A percentile compares a stretch with the other conserved stretches of the same genome.
These are phyloP conservation scores for Talaromyces atroroseus DNA, from an alignment of 2,329 filamentous ascomycete species.

Conservation along the genomic window DNA sequence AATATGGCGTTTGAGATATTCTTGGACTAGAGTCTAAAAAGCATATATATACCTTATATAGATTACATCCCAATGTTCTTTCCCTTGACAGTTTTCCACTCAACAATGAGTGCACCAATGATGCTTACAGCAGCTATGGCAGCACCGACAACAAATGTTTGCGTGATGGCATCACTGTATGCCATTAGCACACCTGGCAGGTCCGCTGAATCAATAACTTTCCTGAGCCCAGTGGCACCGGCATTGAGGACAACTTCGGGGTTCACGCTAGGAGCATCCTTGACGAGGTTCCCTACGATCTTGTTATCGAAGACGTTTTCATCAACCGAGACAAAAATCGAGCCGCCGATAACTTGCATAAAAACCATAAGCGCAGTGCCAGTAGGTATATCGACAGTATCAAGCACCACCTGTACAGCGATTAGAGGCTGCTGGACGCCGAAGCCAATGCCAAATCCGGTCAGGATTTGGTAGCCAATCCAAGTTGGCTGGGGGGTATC, in stretches of 20 bases:
- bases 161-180: conserved; percentile 6
- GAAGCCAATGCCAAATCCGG: conserved; percentile 18
- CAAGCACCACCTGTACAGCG: conserved; percentile 20
- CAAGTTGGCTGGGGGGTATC: conserved; percentile 17
- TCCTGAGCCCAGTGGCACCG: conserved; percentile 1
- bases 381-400: conserved; percentile 22
- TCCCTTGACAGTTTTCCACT: conserved; percentile 12
- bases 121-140: conserved; percentile 4
- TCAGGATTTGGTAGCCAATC: conserved; percentile 23
- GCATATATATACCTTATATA: not conserved
- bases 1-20: no score
- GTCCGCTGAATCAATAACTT: not conserved
- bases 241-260: not conserved
- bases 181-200: not conserved
- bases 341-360: conserved; percentile 19
- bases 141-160: conserved; percentile 3
- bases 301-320: conserved; percentile 20
- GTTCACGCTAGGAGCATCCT: conserved; percentile 11
- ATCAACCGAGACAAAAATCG: conserved; percentile 21
- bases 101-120: not conserved
- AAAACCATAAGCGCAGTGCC: conserved; percentile 22
- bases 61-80: conserved; percentile 3
- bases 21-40: no score
- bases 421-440: conserved; percentile 16
- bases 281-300: conserved; percentile 21